phyloP scores from a whole-genome alignment of 2,329 filamentous ascomycete species.

The Aureobasidium sp. region DNA sequence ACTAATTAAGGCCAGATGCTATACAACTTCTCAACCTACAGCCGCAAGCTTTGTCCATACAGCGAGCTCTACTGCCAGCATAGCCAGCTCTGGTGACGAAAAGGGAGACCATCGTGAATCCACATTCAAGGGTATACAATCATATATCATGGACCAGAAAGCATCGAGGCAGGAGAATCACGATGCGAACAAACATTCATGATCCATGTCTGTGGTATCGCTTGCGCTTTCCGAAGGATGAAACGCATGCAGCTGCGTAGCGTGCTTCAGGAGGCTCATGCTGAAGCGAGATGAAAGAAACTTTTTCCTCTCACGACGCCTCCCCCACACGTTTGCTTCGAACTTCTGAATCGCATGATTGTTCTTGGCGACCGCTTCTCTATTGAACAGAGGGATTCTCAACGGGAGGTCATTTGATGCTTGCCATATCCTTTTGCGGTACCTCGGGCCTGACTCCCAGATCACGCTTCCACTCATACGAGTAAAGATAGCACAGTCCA shows the following conservation, averaged over 20 bases:
- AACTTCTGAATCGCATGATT: background rate
- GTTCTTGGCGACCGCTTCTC: background rate
- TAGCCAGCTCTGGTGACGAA: background rate
- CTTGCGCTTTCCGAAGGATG: background rate
- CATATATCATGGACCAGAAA: background rate
- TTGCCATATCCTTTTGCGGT: background rate
- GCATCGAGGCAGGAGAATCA: background rate
- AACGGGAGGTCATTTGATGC: background rate
- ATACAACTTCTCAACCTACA: background rate
- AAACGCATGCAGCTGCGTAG: conserved; percentile 6
- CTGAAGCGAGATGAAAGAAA: conserved; percentile 10
- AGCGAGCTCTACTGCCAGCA: background rate
- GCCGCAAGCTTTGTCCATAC: background rate
- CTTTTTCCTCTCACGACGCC: background rate
- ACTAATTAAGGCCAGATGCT: background rate
- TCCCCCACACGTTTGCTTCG: conserved; percentile 10
- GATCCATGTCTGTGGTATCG: background rate
- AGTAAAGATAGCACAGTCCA: too few relatives aligned
- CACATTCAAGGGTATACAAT: background rate
- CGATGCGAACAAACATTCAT: background rate
- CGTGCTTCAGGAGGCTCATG: conserved; percentile 7
- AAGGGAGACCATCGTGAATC: too few relatives aligned
- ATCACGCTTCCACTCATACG: too few relatives aligned
- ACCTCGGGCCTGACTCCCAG: background rate
- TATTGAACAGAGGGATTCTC: background rate